Base-by-base conservation (phyloP, 2,329 filamentous ascomycete species). In the Teratosphaeriaceae sp. region DNA sequence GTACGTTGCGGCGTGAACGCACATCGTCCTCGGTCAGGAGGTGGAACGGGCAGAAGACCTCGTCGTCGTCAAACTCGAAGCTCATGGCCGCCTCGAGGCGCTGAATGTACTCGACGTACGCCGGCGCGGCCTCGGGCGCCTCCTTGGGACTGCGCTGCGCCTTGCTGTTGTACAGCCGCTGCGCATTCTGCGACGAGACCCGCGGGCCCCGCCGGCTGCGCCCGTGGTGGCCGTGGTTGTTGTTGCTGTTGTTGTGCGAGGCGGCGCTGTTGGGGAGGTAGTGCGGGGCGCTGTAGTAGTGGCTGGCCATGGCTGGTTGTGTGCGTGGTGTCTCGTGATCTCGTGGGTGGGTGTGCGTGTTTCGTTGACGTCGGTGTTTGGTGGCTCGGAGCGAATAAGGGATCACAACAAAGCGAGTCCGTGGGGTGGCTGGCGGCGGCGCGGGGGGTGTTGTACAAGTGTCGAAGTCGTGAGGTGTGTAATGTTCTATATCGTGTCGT, bases 21-120 rank as follows among this genome's bases (percentile, higher is more conserved):
- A 95, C 88, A 80, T 95, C 88, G 68, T 79, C 88, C 70, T 96
- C 89, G 26, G 88, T 94, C 71, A 97, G 74, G 56, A 97, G 78
- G 64, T 84, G 82, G 50, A 73, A 73, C 1, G 90, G 90, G 69
- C 89, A 96, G 68, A 97, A 97, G 67, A 95, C 84, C 70, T 95
- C 77, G 65, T 97, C 90, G 64, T 97, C 90, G 61, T 96, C 90
- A 49, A 97, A 76, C 57, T 97, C 90, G 61, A 97, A 97, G 8
- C 89, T 95, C 46, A 88, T 81, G 46, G 86, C 88, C 51, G 88
- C 85, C 70, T 97, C 89, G 56, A 94, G 94, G 61, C 88, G 83
- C 54, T 80, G 80, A 56, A 90, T 85, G 72, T 94, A 96, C 50
- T 82, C 80, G 48, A 78, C 76, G 47, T 94, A 73, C 39, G 82